phyloP scores from a whole-genome alignment of 2,329 filamentous ascomycete genomes.

The Colletotrichum lindemuthianum region DNA sequence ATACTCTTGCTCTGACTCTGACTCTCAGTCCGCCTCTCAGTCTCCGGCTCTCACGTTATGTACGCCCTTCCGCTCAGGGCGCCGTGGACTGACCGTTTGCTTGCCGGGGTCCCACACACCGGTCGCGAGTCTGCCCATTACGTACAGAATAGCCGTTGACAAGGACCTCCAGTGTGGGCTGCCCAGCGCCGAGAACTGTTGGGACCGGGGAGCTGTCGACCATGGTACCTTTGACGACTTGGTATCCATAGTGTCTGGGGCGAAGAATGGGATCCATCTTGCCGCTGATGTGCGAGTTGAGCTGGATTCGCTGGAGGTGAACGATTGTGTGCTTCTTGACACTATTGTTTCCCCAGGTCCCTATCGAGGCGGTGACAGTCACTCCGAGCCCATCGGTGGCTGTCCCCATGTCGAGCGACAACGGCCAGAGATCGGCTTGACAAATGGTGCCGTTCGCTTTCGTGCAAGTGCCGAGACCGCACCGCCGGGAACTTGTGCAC shows the following conservation, averaged over 20 bases:
- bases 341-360: not conserved
- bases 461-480: no score
- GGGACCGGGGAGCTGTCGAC: not conserved
- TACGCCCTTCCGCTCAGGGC: not conserved
- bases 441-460: no score
- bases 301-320: not conserved
- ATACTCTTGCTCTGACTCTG: not conserved
- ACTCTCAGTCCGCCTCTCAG: not conserved
- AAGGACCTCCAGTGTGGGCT: constrained; percentile 18
- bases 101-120: not conserved
- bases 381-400: no score
- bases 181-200: constrained; percentile 13
- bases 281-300: constrained; percentile 10
- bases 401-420: no score
- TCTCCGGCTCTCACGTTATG: not conserved
- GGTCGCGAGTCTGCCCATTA: constrained; percentile 12
- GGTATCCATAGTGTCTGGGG: not conserved
- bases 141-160: constrained; percentile 16
- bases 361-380: no score
- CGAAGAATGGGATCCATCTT: constrained; percentile 1
- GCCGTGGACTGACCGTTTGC: constrained; percentile 5
- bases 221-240: not conserved
- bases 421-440: no score
- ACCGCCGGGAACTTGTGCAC: no score
- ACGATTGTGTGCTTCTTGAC: not conserved